A percentile compares a stretch with the other conserved stretches of the same genome.
These are phyloP conservation scores for Mucor saturninus DNA, from an alignment of 371 early-diverging fungal species.

Conservation along the genomic window DNA sequence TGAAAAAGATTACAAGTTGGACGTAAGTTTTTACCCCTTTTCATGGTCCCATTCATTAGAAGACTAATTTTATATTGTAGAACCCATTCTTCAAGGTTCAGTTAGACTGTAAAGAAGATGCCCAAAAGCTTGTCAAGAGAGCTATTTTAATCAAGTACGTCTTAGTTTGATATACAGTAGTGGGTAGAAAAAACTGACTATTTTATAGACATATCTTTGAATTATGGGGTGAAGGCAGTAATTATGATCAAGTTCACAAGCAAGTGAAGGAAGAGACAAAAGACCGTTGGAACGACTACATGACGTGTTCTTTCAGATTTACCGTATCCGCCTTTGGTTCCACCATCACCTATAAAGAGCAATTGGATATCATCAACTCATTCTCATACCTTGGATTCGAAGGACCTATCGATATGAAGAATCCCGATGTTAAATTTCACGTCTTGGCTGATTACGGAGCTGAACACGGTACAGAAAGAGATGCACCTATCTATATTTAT, in stretches of 20 bases:
- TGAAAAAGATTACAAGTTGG: constrained; percentile 52
- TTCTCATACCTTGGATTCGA: constrained; percentile 34
- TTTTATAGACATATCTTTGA: constrained; percentile 70
- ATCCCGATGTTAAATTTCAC: constrained; percentile 79
- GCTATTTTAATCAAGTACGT: constrained; percentile 83
- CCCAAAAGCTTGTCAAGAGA: constrained; percentile 77
- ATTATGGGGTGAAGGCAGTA: constrained; percentile 75
- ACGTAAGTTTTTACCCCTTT: constrained; percentile 40
- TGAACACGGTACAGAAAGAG: constrained; percentile 43
- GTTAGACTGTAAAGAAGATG: constrained; percentile 72
- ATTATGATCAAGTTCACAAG: constrained; percentile 68
- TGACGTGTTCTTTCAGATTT: constrained; percentile 80
- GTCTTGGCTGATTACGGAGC: constrained; percentile 79
- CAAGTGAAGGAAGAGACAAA: constrained; percentile 56
- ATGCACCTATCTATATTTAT: constrained; percentile 60
- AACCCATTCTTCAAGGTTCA: constrained; percentile 82
- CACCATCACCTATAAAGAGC: constrained; percentile 70
- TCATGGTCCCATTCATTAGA: too few species aligned
- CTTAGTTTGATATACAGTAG: not conserved
- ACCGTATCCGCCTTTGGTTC: constrained; percentile 76
- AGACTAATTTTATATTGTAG: constrained; percentile 31
- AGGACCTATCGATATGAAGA: constrained; percentile 75
- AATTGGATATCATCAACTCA: constrained; percentile 78
- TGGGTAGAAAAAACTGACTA: not conserved
- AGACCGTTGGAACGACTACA: constrained; percentile 69